phyloP scores from a whole-genome alignment of 2,329 filamentous ascomycete genomes.

The Fusarium fujikuroi region DNA sequence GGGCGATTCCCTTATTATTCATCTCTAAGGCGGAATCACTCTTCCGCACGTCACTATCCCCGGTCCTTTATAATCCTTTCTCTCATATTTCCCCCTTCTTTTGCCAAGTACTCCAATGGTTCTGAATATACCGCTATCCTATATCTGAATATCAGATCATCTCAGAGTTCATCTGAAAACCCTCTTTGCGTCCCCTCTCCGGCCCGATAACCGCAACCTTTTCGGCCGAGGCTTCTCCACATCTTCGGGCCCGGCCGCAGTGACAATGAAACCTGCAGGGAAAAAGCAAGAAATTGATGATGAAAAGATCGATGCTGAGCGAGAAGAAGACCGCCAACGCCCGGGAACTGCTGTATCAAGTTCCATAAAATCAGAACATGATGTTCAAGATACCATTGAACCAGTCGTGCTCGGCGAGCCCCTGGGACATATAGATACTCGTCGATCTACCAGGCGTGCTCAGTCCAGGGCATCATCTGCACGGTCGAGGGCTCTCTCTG shows the following conservation, averaged over 20 bases:
- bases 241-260: constrained; percentile 35
- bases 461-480: constrained; percentile 53
- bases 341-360: constrained; percentile 25
- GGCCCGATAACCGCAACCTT: constrained; percentile 12
- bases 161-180: not conserved
- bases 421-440: constrained; percentile 39
- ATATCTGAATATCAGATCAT: not conserved
- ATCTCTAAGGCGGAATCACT: constrained; percentile 26
- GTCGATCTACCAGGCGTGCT: constrained; percentile 29
- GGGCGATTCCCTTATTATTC: not conserved
- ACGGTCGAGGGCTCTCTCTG: constrained; percentile 49
- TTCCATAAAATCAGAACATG: constrained; percentile 25
- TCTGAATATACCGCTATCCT: not conserved
- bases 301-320: constrained; percentile 32
- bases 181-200: constrained; percentile 7
- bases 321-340: constrained; percentile 12
- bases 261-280: constrained; percentile 25
- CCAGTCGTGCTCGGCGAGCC: constrained; percentile 38
- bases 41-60: constrained; percentile 18
- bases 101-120: not conserved
- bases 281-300: constrained; percentile 8
- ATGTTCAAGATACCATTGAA: constrained; percentile 31
- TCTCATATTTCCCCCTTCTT: not conserved
- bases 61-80: constrained; percentile 5
- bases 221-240: constrained; percentile 31